Base-by-base conservation (phyloP, 2,329 filamentous ascomycete genomes). In the Gyromitra esculenta region DNA sequence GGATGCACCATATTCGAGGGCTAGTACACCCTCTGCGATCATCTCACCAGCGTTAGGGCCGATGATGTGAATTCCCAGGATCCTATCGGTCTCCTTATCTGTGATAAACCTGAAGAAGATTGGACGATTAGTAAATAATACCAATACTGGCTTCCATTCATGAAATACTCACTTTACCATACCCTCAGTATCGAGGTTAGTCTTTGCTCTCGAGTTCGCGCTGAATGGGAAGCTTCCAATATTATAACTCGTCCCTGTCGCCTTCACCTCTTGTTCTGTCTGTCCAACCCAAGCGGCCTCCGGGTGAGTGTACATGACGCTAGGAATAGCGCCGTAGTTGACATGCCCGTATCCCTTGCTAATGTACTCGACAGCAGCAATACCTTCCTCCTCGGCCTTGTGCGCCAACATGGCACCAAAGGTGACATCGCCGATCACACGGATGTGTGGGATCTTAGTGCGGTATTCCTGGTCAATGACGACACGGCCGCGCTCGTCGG, bases 341-440 rank as follows among this genome's bases (percentile, higher is more conserved):
- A 99, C 96, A 85, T 99, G 96, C 75, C 96, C 96, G 85, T 96
- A 92, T 80, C 94, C 94, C 88, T 98, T 98, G 87, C 93, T 95
- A 85, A 99, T 96, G 88, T 94, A 98, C 86, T 99, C 96, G 79
- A 98, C 88, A 74, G 91, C 95, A 41, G 96, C 96, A 79, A 98
- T 94, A 77, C 89, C 96, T 86, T 99, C 96, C 86, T 99, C 96
- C 86, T 99, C 96, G 66, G 96, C 96, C 75, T 99, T 99, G 89
- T 99, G 96, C 70, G 96, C 96, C 82, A 99, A 91, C 96, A 99
- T 99, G 82, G 94, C 94, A 8, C 96, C 96, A 84, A 99, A 99
- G 60, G 96, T 99, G 83, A 90, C 92, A 85, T 98, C 96, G 83
- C 96, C 96, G 80, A 98, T 92, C 82, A 95, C 96, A 82, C 96